Evolutionary conservation across 2,329 filamentous ascomycete species (phyloP), one percentile per base, ranked within the genome.

Genomic region (Trichophyton simii): DNA sequence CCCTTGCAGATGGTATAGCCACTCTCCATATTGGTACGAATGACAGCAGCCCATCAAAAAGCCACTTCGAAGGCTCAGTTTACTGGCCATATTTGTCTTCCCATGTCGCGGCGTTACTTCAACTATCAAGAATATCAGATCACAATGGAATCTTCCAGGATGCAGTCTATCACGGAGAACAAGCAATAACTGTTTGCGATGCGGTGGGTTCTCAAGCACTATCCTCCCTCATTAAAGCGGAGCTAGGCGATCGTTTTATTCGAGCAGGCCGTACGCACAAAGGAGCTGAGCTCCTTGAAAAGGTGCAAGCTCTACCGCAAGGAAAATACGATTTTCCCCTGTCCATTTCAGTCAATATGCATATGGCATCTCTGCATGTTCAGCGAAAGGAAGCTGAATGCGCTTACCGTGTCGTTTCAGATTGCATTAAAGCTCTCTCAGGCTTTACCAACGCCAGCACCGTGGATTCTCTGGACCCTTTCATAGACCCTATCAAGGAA

Each of bases 61-160:
- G 68, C 54, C 77, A 77, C 28, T 72, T 75, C 25, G 79, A 80
- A 61, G 85, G 85, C 59, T 84, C 89, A 0, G 80, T 83, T 1
- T 91, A 92, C 68, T 97, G 92, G 92, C 79, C 82, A 4, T 78
- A 96, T 20, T 85, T 94, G 6, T 82, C 84, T 31, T 84, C 87
- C 0, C 80, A 96, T 20, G 86, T 91, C 67, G 81, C 83, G 34
- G 84, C 85, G 61, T 77, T 95, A 13, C 75, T 86, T 63, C 86
- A 91, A 62, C 81, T 96, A 2, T 90, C 90, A 0, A 81, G 82
- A 3, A 78, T 95, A 0, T 96, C 91, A 67, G 84, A 87, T 0
- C 87, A 95, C 65, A 83, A 94, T 65, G 94, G 94, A 31, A 82
- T 95, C 74, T 89, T 91, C 65, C 86, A 89, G 63, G 92, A 97